Percentiles rank a stretch among this genome's conserved stretches.
Evolutionary conservation across 192 early-diverging fungal genomes (phyloP).

Genomic region (Entomortierella parvispora): DNA sequence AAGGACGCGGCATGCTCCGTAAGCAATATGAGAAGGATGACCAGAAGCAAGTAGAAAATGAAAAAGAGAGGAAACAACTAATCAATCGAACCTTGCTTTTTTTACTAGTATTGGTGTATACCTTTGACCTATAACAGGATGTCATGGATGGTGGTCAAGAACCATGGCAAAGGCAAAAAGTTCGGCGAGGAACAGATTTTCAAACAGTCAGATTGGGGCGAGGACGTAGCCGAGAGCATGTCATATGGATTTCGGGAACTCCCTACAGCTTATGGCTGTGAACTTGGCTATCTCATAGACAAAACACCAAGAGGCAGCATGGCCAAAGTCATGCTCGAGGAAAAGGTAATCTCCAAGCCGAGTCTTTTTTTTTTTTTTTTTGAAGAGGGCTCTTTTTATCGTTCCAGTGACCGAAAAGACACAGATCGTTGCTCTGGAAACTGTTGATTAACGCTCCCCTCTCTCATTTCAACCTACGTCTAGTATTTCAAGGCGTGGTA

Average conservation of each 20-base stretch:
- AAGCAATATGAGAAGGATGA: constrained; percentile 4
- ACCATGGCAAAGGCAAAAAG: constrained; percentile 13
- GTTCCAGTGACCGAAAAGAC: not conserved
- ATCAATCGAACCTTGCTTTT: not conserved
- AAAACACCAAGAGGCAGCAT: constrained; percentile 21
- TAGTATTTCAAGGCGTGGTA: constrained; percentile 41
- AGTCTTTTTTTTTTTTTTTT: too few species aligned
- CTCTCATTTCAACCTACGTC: not conserved
- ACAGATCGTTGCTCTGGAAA: not conserved
- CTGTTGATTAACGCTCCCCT: not conserved
- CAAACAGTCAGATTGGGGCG: constrained; percentile 31
- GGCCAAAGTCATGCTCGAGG: constrained; percentile 38
- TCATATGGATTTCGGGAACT: constrained; percentile 11
- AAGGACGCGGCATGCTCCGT: constrained; percentile 27
- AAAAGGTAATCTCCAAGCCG: constrained; percentile 14
- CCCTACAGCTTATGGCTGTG: constrained; percentile 5
- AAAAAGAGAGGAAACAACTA: not conserved
- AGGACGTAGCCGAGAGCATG: constrained; percentile 20
- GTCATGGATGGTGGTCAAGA: constrained; percentile 27
- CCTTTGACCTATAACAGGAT: constrained; percentile 20
- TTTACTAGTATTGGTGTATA: constrained; percentile 28
- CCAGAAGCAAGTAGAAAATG: not conserved
- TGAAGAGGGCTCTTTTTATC: too few species aligned
- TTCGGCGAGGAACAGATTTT: constrained; percentile 16
- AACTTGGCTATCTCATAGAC: constrained; percentile 24